Evolutionary conservation across 1,139 yeast genomes (phyloP).

Genomic region (Diutina sp.): DNA sequence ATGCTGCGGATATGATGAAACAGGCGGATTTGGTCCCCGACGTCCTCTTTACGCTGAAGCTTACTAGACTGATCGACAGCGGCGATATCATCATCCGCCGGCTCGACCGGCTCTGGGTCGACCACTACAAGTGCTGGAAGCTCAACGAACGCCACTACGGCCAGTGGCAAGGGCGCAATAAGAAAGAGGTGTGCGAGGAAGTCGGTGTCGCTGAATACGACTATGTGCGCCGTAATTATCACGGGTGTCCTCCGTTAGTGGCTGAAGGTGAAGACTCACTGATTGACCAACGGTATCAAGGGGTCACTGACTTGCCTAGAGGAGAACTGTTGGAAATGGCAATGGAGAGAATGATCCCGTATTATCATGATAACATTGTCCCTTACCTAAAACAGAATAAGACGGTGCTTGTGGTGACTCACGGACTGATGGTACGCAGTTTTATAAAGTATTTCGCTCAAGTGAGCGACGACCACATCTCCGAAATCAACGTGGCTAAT

Average conservation of each 20-base stretch:
- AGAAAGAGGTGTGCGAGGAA: conserved; percentile 36
- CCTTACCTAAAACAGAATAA: conserved; percentile 20
- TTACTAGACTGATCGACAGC: conserved; percentile 55
- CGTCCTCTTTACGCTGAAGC: conserved; percentile 49
- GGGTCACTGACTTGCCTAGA: conserved; percentile 31
- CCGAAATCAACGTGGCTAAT: conserved; percentile 60
- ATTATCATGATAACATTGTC: conserved; percentile 30
- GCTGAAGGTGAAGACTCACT: conserved; percentile 14
- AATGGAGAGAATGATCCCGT: conserved; percentile 46
- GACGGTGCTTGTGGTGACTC: conserved; percentile 54
- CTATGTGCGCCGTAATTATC: conserved; percentile 52
- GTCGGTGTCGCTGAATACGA: conserved; percentile 51
- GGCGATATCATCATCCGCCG: conserved; percentile 45
- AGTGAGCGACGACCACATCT: conserved; percentile 50
- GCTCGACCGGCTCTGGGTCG: conserved; percentile 31
- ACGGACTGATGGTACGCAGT: conserved; percentile 67
- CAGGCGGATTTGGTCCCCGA: conserved; percentile 31
- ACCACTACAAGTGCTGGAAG: conserved; percentile 49
- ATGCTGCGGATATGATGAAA: conserved; percentile 43
- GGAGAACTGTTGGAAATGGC: conserved; percentile 66
- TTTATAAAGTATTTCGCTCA: conserved; percentile 44
- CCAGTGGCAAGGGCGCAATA: conserved; percentile 56
- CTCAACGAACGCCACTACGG: conserved; percentile 76
- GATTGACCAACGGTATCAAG: conserved; percentile 35
- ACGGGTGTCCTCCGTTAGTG: conserved; percentile 54